These are phyloP conservation scores for Bothriochloa decipiens DNA, from an alignment of 176 grass and related monocot genomes.

Conservation along the genomic window DNA sequence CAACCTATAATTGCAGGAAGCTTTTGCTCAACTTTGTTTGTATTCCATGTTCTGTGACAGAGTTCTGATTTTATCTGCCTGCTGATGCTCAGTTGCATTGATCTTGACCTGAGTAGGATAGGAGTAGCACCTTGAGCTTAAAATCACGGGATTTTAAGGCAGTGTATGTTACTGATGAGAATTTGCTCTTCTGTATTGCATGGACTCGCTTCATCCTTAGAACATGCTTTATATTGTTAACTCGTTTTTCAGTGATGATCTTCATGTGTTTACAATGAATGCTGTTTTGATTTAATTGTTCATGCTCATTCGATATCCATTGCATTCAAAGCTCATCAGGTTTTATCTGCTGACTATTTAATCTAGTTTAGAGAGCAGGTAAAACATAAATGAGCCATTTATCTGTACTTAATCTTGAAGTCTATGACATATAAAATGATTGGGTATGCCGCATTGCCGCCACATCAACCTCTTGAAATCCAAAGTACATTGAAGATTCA, in stretches of 20 bases:
- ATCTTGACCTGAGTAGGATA: neutral
- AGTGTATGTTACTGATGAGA: conserved; percentile 8
- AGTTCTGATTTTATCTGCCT: neutral
- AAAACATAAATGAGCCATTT: conserved; percentile 10
- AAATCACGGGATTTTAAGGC: neutral
- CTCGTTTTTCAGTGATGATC: neutral
- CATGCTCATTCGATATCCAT: neutral
- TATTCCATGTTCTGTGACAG: neutral
- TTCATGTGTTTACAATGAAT: neutral
- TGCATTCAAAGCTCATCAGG: neutral
- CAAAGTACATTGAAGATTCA: neutral
- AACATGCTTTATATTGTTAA: neutral
- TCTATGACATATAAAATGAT: neutral
- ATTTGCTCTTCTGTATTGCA: conserved; percentile 1
- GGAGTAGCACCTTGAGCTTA: neutral
- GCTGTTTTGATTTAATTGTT: neutral
- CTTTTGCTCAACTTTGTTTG: conserved; percentile 12
- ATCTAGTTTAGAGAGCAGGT: neutral
- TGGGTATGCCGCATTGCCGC: neutral
- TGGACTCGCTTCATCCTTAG: neutral
- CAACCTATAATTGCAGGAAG: neutral
- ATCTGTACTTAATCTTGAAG: neutral
- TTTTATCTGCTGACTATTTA: neutral
- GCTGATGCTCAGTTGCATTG: neutral
- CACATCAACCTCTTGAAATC: neutral